phyloP scores from a whole-genome alignment of 306 rosid genomes.

The Quercus suber region DNA sequence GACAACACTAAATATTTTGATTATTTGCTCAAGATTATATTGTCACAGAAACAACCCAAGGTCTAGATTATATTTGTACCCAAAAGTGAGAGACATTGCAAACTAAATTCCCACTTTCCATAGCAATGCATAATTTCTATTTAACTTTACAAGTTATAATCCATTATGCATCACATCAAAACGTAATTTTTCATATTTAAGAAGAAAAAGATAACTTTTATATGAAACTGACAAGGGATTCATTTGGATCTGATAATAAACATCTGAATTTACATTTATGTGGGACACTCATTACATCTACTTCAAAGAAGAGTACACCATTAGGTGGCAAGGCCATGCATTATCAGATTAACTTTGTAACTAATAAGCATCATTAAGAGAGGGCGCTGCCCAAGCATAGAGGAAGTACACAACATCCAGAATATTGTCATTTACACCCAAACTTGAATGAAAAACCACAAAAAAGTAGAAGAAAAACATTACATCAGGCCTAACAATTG shows the following conservation, averaged over 20 bases:
- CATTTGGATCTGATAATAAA: neutral
- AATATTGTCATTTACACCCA: neutral
- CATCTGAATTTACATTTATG: neutral
- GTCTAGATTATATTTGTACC: neutral
- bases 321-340: neutral
- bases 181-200: neutral
- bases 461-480: neutral
- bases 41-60: neutral
- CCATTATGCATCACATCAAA: neutral
- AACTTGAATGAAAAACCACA: neutral
- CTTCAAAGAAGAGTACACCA: neutral
- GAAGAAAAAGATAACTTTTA: neutral
- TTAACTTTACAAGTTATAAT: neutral
- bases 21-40: neutral
- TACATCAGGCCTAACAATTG: neutral
- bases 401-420: neutral
- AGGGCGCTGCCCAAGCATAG: neutral
- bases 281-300: neutral
- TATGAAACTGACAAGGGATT: neutral
- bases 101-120: neutral
- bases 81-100: neutral
- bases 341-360: neutral
- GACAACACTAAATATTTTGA: neutral
- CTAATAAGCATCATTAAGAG: neutral
- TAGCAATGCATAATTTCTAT: neutral